These are phyloP conservation scores for Cystobasidium tubakii DNA, from an alignment of 768 basidiomycete genomes.

Conservation along the genomic window DNA sequence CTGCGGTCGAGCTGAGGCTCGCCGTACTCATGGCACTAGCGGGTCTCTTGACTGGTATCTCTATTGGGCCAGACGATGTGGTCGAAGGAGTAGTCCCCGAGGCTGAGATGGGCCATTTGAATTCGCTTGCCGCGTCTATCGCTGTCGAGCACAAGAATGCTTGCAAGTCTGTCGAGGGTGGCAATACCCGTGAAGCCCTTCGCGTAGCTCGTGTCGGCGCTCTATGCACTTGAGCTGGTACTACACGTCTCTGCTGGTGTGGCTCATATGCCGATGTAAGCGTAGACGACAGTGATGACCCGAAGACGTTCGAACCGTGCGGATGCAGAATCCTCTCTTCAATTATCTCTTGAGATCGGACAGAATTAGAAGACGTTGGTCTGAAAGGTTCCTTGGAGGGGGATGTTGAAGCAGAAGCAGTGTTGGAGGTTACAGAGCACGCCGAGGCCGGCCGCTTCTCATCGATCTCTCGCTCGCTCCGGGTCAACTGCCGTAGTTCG, in stretches of 20 bases:
- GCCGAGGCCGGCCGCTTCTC: not conserved
- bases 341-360: not conserved
- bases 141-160: not conserved
- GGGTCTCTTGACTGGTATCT: not conserved
- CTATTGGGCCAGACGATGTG: not conserved
- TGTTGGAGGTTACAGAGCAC: not conserved
- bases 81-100: not conserved
- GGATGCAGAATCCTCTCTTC: not conserved
- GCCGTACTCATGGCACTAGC: constrained; percentile 14
- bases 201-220: not conserved
- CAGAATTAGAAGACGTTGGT: not conserved
- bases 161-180: not conserved
- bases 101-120: not conserved
- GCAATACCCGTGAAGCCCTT: not conserved
- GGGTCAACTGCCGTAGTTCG: not conserved
- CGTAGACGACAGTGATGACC: not conserved
- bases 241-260: not conserved
- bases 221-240: not conserved
- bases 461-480: not conserved
- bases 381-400: constrained; percentile 14
- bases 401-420: not conserved
- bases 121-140: not conserved
- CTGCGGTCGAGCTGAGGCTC: not conserved
- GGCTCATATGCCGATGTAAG: not conserved
- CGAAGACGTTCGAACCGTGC: not conserved